Conservation (phyloP, 1,284 basidiomycete species). For the Peniophora sp. region DNA sequence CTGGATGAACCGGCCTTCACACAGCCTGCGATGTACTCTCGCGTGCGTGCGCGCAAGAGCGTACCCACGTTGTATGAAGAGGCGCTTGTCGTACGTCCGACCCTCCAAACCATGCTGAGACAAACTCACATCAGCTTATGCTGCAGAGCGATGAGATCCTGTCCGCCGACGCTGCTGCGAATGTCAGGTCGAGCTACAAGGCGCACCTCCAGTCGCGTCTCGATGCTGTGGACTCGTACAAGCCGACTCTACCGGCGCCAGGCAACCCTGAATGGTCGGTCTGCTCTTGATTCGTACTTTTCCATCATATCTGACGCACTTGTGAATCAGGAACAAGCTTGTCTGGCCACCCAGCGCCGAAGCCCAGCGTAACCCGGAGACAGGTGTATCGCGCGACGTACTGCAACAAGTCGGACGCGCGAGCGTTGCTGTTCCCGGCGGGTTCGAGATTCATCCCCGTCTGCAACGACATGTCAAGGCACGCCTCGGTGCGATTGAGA, state of each 20-base stretch:
- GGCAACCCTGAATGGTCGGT: conserved; percentile 30
- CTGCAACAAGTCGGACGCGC: conserved; percentile 56
- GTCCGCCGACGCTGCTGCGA: conserved; percentile 36
- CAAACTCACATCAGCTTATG: not conserved
- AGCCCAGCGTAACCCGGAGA: conserved; percentile 52
- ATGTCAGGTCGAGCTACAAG: conserved; percentile 51
- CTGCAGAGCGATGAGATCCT: conserved; percentile 50
- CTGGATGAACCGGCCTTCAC: conserved; percentile 89
- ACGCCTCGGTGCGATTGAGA: conserved; percentile 64
- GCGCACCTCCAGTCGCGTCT: conserved; percentile 55
- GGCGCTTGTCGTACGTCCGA: conserved; percentile 52
- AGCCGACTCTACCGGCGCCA: conserved; percentile 44
- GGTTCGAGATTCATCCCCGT: conserved; percentile 79
- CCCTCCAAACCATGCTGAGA: not conserved
- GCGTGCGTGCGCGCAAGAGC: conserved; percentile 68
- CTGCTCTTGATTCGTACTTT: too few species aligned
- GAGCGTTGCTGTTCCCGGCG: conserved; percentile 64
- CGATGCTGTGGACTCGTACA: conserved; percentile 37
- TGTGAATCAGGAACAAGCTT: conserved; percentile 40
- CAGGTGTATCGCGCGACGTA: conserved; percentile 50
- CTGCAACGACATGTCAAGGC: conserved; percentile 74
- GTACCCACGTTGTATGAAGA: conserved; percentile 81
- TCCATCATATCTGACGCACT: too few species aligned
- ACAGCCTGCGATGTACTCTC: conserved; percentile 83
- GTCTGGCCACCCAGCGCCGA: conserved; percentile 61